Conservation (phyloP, 2,329 filamentous ascomycete species). For the Chaetomium globosum region DNA sequence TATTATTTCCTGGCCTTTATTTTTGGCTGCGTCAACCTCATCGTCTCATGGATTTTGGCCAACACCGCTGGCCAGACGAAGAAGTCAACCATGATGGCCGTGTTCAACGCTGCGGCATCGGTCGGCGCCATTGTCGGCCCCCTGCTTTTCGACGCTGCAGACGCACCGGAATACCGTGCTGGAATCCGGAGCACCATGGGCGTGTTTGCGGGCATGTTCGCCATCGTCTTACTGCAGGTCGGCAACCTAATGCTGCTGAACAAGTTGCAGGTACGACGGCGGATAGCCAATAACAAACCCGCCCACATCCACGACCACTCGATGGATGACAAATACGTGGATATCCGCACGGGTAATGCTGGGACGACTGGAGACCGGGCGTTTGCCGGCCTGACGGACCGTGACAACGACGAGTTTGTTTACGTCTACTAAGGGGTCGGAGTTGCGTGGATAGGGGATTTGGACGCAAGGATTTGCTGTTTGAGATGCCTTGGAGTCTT, state of each 20-base stretch:
- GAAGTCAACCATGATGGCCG: slow-evolving; percentile 52
- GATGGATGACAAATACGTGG: slow-evolving; percentile 58
- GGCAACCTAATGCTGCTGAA: slow-evolving; percentile 57
- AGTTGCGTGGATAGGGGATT: background rate
- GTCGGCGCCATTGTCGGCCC: slow-evolving; percentile 70
- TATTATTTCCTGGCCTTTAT: slow-evolving; percentile 68
- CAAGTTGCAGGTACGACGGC: slow-evolving; percentile 55
- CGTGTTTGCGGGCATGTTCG: slow-evolving; percentile 58
- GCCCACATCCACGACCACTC: slow-evolving; percentile 61
- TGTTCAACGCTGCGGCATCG: background rate
- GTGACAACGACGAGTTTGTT: slow-evolving; percentile 69
- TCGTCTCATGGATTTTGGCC: slow-evolving; percentile 69
- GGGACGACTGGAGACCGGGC: slow-evolving; percentile 51
- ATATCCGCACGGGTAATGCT: slow-evolving; percentile 32
- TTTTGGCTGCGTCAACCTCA: slow-evolving; percentile 66
- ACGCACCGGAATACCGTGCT: slow-evolving; percentile 58
- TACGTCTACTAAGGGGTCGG: slow-evolving; percentile 48
- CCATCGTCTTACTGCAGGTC: slow-evolving; percentile 56
- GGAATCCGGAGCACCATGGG: slow-evolving; percentile 59
- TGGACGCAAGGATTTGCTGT: background rate
- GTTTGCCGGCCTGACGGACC: slow-evolving; percentile 64
- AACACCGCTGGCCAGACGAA: slow-evolving; percentile 64
- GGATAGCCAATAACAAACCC: slow-evolving; percentile 62
- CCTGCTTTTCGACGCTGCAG: slow-evolving; percentile 58
- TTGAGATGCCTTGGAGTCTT: background rate